These are phyloP conservation scores for Jimgerdemannia flammicorona DNA, from an alignment of 192 early-diverging fungal species.

Conservation along the genomic window DNA sequence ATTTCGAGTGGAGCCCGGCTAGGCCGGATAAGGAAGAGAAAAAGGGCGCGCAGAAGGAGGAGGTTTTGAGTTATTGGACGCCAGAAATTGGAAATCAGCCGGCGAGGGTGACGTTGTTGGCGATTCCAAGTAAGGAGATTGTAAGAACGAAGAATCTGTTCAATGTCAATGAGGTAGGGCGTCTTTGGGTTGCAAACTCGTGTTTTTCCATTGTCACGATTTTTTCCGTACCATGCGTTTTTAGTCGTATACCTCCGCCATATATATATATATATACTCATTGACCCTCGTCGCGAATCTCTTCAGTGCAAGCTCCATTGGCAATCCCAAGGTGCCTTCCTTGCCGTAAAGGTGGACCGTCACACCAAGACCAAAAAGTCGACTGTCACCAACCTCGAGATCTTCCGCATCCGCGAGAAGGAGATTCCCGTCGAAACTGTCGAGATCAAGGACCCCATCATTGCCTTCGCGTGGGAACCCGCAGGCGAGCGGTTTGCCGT, in stretches of 20 bases:
- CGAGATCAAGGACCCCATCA: constrained; percentile 81
- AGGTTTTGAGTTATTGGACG: constrained; percentile 92
- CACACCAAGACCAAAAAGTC: constrained; percentile 89
- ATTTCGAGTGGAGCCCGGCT: constrained; percentile 76
- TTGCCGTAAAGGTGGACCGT: constrained; percentile 91
- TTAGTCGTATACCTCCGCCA: too few species aligned
- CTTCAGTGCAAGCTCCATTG: constrained; percentile 77
- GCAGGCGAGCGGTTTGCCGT: constrained; percentile 86
- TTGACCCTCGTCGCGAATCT: background rate
- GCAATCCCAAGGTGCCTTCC: constrained; percentile 86
- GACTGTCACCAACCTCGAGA: constrained; percentile 86
- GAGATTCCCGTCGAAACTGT: constrained; percentile 96
- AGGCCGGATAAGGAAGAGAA: constrained; percentile 31
- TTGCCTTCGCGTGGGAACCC: constrained; percentile 97
- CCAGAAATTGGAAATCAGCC: constrained; percentile 95
- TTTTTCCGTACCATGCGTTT: background rate
- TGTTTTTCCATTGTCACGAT: background rate
- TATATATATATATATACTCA: too few species aligned
- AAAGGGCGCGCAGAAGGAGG: constrained; percentile 41
- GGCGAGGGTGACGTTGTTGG: constrained; percentile 90
- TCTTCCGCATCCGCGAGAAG: constrained; percentile 89
- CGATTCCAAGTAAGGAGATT: constrained; percentile 79
- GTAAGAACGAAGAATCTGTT: constrained; percentile 98
- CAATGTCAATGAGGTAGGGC: constrained; percentile 71
- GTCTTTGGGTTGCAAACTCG: background rate